Base-by-base conservation (phyloP, 2,329 filamentous ascomycete genomes). In the Magnaporthiopsis incrustans region DNA sequence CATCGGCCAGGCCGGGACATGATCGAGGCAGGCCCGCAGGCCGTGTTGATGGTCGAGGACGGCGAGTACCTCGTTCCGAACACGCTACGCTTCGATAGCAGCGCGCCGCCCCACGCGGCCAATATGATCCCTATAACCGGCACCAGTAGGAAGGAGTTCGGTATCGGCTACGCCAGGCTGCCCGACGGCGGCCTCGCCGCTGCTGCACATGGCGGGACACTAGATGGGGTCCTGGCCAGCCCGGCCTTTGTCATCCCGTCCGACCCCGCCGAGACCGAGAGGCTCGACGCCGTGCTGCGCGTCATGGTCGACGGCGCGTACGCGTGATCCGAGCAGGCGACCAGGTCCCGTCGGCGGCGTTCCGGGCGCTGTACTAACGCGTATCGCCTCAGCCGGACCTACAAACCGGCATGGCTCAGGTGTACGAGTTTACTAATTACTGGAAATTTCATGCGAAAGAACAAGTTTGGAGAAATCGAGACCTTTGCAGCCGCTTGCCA, bases 361-460 rank as follows among this genome's bases (percentile, higher is more conserved):
- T 78, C 64, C 65, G 64, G 8, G n/a, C 66, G 6, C n/a, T n/a
- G n/a, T n/a, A 67, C 72, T 6, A 78, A 76, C 69, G 70, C 71
- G 61, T 78, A 73, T 67, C 65, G 73, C 63, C 76, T 78, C 71
- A 77, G 79, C 68, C 71, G 77, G 60, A 78, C 75, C 7, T 79
- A 77, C 69, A 75, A 71, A 62, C 70, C 70, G 69, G 69, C 77
- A 74, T 66, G 66, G 67, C 35, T 68, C 73, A 18, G 70, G 71
- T 2, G 64, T 68, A 22, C 0, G 64, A 68, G 1, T 67, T 71
- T n/a, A 60, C 62, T 4, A 76, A 78, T 64, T 78, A 78, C 68
- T 75, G 73, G 68, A 77, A 77, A 66, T 79, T 77, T 68, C 76
- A 78, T 63, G 75, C 72, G 1, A 76, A 75, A 12, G 76, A 78